A percentile compares a stretch with the other conserved stretches of the same genome.
Conservation (phyloP, 1,139 yeast genomes). For the Lizanozyma gosingica region DNA sequence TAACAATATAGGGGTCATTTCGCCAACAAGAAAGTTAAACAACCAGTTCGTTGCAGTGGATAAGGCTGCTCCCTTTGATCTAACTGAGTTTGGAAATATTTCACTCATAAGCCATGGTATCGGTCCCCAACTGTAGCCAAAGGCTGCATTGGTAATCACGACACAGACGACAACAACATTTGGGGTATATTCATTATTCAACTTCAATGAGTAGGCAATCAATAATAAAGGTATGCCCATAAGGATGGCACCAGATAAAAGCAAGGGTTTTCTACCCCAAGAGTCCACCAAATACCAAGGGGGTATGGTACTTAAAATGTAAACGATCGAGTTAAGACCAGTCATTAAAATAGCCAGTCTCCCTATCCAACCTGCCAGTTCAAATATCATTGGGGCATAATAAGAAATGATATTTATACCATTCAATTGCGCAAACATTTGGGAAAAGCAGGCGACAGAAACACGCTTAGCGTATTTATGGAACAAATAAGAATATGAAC, state of each 20-base stretch:
- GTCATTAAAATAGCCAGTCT: constrained; percentile 44
- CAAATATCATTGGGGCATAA: constrained; percentile 49
- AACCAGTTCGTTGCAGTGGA: constrained; percentile 51
- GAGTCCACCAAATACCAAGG: constrained; percentile 49
- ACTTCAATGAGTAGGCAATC: constrained; percentile 32
- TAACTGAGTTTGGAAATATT: constrained; percentile 43
- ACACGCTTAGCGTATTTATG: constrained; percentile 29
- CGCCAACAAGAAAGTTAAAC: constrained; percentile 47
- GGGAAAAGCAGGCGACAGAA: constrained; percentile 40
- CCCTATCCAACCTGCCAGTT: constrained; percentile 43
- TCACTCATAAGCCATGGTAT: constrained; percentile 47
- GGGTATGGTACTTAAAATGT: constrained; percentile 38
- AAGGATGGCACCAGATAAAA: constrained; percentile 38
- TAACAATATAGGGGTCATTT: constrained; percentile 42
- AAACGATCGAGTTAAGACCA: constrained; percentile 42
- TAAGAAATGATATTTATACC: constrained; percentile 49
- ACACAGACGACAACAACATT: constrained; percentile 40
- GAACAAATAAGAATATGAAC: constrained; percentile 40
- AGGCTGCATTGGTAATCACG: constrained; percentile 42
- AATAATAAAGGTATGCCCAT: constrained; percentile 38
- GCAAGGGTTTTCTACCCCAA: constrained; percentile 47
- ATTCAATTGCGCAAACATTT: constrained; percentile 47
- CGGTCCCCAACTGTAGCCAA: constrained; percentile 54
- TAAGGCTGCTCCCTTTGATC: constrained; percentile 45
- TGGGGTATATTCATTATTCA: constrained; percentile 32